Base-by-base conservation (phyloP, 2,329 filamentous ascomycete genomes). In the Juglanconis oblonga region DNA sequence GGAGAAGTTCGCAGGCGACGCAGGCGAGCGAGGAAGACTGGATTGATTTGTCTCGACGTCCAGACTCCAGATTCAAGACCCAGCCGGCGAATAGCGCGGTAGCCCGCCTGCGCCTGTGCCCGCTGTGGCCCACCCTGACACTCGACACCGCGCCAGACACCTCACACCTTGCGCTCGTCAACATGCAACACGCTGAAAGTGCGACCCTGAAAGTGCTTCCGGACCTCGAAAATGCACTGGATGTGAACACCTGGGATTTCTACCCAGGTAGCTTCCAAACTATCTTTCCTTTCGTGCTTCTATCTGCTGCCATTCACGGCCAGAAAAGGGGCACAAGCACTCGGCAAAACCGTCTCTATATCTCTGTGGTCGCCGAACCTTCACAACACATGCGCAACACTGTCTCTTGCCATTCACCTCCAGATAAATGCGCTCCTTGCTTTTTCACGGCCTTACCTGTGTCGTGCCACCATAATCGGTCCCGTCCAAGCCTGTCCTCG, bases 1-100 rank as follows among this genome's bases (percentile, higher is more conserved):
- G 69, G 69, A 68, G 69, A 71, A 63, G 65, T 65, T 67, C 68
- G 68, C 67, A 72, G 53, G 14, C 36, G 36, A 17, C 7, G 10
- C 38, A 42, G 38, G 44, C 44, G 44, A 47, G 44, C 44, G 38
- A 42, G 38, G 65, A 61, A 55, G 62, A 64, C 44, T 55, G 55
- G 64, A 65, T 64, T 64, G 65, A 64, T 67, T 67, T 66, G 65
- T 62, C 61, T 61, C 59, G 61, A 62, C 62, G 55, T 56, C 63
- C 61, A 42, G 38, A 24, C 24, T 24, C 24, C 24, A 24, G 24
- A 24, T 24, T 24, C 52, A 17, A 45, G 29, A 47, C 38, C 52
- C 57, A 64, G 42, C 42, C 54, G 55, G 62, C 62, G 58, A 63
- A 64, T 64, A 58, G 64, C 63, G 63, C 62, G 61, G 57, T 58